Percentiles rank a stretch among this genome's conserved stretches.
Conservation (phyloP, 2,329 filamentous ascomycete species). For the Trichoderma asperellum region DNA sequence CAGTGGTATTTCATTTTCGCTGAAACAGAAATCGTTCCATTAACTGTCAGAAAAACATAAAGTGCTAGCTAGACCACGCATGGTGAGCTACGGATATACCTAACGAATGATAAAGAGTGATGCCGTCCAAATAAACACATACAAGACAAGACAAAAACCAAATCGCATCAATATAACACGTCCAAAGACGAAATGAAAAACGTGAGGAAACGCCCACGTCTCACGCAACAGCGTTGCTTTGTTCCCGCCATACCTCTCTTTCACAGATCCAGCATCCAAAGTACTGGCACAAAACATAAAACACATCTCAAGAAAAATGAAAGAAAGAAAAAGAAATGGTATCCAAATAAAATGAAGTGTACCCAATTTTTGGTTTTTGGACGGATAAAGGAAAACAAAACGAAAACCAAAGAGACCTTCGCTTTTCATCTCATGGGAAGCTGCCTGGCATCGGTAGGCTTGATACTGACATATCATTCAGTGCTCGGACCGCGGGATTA, state of each 20-base stretch:
- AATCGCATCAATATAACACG: not conserved
- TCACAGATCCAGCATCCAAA: not conserved
- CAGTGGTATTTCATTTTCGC: not conserved
- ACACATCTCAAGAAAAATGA: not conserved
- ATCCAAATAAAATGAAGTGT: conserved; percentile 7
- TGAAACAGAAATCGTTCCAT: not conserved
- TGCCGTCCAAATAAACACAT: not conserved
- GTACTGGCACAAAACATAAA: not conserved
- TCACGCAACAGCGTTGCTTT: not conserved
- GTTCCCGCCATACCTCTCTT: not conserved
- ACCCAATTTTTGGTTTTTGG: not conserved
- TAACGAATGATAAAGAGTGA: conserved; percentile 21
- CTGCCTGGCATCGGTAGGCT: conserved; percentile 72
- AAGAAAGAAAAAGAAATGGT: not conserved
- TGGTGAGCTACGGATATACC: conserved; percentile 19
- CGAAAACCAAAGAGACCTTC: not conserved
- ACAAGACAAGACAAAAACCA: not conserved
- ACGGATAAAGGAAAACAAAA: not conserved
- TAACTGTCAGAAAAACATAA: not conserved
- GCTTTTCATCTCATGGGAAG: conserved; percentile 43
- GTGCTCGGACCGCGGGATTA: not conserved
- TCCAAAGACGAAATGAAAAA: not conserved
- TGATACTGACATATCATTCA: conserved; percentile 54
- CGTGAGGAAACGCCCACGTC: not conserved
- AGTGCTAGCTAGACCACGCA: conserved; percentile 4